Percentiles rank a stretch among this genome's conserved stretches.
These are phyloP conservation scores for Macrolepiota fuliginosa DNA, from an alignment of 768 basidiomycete species.

Conservation along the genomic window DNA sequence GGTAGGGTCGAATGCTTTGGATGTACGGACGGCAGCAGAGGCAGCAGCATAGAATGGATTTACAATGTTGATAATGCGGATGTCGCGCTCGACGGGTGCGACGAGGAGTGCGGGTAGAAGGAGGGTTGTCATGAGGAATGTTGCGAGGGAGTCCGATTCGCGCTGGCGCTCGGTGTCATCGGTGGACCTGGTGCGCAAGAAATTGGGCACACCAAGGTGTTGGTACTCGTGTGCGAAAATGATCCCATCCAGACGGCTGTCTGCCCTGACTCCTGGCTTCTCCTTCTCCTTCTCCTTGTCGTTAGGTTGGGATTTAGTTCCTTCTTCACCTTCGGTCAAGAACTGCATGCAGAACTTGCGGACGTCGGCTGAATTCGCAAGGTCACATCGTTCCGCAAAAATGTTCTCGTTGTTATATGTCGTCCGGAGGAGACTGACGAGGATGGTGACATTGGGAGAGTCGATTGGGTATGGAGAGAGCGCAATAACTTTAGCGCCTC, in stretches of 20 bases:
- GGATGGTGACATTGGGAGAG: constrained; percentile 49
- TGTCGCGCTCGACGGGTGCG: constrained; percentile 84
- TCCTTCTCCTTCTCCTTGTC: background rate
- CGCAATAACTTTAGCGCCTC: constrained; percentile 80
- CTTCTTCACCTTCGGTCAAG: constrained; percentile 32
- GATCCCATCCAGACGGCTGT: constrained; percentile 74
- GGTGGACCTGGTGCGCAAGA: constrained; percentile 17
- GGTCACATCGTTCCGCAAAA: constrained; percentile 77
- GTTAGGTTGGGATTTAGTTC: background rate
- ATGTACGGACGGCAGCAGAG: constrained; percentile 32
- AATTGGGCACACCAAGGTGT: constrained; percentile 47
- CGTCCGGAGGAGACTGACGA: constrained; percentile 64
- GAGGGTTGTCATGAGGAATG: constrained; percentile 76
- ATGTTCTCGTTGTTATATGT: constrained; percentile 75
- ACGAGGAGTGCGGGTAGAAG: constrained; percentile 79
- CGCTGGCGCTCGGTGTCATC: constrained; percentile 33
- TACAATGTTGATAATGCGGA: constrained; percentile 83
- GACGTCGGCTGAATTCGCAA: constrained; percentile 63
- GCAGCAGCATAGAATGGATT: constrained; percentile 92
- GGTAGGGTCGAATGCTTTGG: constrained; percentile 10
- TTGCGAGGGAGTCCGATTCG: constrained; percentile 55
- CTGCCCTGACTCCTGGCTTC: constrained; percentile 17
- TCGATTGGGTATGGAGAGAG: constrained; percentile 61
- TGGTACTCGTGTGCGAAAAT: constrained; percentile 78
- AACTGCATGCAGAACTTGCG: constrained; percentile 69